Evolutionary conservation across 768 basidiomycete genomes (phyloP).

Genomic region (Mycena maculata): DNA sequence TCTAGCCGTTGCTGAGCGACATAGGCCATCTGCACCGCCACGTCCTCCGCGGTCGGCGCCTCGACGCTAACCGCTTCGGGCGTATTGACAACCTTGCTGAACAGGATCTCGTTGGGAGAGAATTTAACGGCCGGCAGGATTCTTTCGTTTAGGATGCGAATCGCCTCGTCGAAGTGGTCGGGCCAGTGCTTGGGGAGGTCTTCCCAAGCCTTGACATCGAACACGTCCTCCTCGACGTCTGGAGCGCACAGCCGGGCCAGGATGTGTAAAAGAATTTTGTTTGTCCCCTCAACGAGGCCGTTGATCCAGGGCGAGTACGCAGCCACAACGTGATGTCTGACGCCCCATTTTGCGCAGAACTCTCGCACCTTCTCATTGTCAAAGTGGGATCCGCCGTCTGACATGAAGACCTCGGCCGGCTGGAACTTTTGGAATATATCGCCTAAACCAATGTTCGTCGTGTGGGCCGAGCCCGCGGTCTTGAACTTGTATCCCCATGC

Average conservation of each 20-base stretch:
- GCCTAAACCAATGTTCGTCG: background rate
- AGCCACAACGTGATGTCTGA: conserved; percentile 24
- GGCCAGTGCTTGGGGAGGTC: conserved; percentile 37
- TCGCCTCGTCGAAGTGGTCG: conserved; percentile 34
- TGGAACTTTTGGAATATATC: background rate
- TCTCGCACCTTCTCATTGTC: conserved; percentile 28
- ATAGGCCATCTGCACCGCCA: conserved; percentile 42
- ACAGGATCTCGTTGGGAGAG: conserved; percentile 42
- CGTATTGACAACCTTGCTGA: conserved; percentile 46
- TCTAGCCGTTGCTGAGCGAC: conserved; percentile 44
- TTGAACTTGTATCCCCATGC: background rate
- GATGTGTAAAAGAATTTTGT: conserved; percentile 35
- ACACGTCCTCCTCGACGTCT: conserved; percentile 27
- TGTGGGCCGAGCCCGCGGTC: background rate
- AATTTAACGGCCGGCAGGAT: conserved; percentile 35
- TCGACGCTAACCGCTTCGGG: background rate
- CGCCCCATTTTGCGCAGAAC: conserved; percentile 16
- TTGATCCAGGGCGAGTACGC: conserved; percentile 43
- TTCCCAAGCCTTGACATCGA: conserved; percentile 10
- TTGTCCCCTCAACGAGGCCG: conserved; percentile 34
- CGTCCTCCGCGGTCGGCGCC: conserved; percentile 1
- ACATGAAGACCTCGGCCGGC: background rate
- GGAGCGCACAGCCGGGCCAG: conserved; percentile 35
- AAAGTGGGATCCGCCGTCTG: conserved; percentile 33
- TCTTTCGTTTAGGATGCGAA: conserved; percentile 33